phyloP scores from a whole-genome alignment of 257 asterid genomes.

The Solanum pennellii region DNA sequence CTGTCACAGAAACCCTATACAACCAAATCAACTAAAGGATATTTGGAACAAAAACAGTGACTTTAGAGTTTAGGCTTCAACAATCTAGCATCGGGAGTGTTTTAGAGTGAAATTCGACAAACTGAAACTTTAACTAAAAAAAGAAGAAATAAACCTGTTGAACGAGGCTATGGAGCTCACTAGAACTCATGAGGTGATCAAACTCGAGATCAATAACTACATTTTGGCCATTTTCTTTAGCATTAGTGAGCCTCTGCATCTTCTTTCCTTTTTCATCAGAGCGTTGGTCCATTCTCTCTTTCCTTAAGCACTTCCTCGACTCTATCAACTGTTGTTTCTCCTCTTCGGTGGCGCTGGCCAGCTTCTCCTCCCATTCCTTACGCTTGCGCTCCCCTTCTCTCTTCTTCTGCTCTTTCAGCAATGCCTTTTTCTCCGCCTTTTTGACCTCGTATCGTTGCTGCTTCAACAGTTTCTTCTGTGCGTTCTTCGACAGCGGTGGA shows the following conservation, averaged over 20 bases:
- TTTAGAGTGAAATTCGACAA: background rate
- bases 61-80: background rate
- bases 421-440: conserved; percentile 81
- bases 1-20: background rate
- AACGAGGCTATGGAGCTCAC: conserved; percentile 72
- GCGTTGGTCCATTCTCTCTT: conserved; percentile 43
- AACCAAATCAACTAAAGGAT: background rate
- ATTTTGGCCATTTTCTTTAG: conserved; percentile 58
- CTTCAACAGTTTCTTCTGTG: conserved; percentile 66
- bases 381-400: conserved; percentile 70
- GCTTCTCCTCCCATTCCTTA: conserved; percentile 69
- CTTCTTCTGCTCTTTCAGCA: conserved; percentile 54
- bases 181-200: conserved; percentile 59
- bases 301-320: conserved; percentile 41
- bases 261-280: conserved; percentile 51
- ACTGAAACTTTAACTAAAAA: background rate
- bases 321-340: conserved; percentile 57
- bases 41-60: background rate
- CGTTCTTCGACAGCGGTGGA: conserved; percentile 48
- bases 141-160: conserved; percentile 55
- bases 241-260: conserved; percentile 46
- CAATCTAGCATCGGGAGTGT: background rate
- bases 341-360: conserved; percentile 40
- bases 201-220: conserved; percentile 81
- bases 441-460: conserved; percentile 68